phyloP scores from a whole-genome alignment of 805 yeast genomes.

The Wickerhamomyces rabaulensis region DNA sequence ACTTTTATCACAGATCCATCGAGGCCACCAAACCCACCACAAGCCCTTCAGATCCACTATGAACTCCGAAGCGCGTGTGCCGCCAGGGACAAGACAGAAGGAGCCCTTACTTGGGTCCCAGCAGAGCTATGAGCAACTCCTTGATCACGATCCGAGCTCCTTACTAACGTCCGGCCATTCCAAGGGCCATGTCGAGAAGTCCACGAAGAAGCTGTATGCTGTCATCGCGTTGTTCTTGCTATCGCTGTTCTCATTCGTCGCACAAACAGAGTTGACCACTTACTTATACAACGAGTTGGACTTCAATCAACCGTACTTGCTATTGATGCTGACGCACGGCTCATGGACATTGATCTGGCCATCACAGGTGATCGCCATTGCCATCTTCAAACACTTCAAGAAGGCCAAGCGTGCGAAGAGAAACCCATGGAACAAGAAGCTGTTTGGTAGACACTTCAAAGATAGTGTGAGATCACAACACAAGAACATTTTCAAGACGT shows the following conservation, averaged over 20 bases:
- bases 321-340: conserved; percentile 69
- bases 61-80: not conserved
- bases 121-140: conserved; percentile 1
- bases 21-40: not conserved
- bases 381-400: conserved; percentile 37
- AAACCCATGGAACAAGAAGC: conserved; percentile 11
- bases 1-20: not conserved
- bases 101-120: not conserved
- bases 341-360: conserved; percentile 77
- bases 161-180: not conserved
- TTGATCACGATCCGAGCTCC: conserved; percentile 2
- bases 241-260: conserved; percentile 58
- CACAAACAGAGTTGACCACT: conserved; percentile 77
- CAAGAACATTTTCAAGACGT: conserved; percentile 33
- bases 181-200: conserved; percentile 13
- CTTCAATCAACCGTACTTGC: conserved; percentile 65
- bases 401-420: conserved; percentile 17
- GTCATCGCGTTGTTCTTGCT: conserved; percentile 42
- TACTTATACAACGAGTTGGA: conserved; percentile 51
- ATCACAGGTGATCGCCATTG: conserved; percentile 48
- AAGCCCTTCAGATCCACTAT: not conserved
- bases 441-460: conserved; percentile 21
- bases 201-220: conserved; percentile 32
- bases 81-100: not conserved
- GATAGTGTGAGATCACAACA: conserved; percentile 40